Conservation (phyloP, 75 land plant species). For the Picea sitchensis region DNA sequence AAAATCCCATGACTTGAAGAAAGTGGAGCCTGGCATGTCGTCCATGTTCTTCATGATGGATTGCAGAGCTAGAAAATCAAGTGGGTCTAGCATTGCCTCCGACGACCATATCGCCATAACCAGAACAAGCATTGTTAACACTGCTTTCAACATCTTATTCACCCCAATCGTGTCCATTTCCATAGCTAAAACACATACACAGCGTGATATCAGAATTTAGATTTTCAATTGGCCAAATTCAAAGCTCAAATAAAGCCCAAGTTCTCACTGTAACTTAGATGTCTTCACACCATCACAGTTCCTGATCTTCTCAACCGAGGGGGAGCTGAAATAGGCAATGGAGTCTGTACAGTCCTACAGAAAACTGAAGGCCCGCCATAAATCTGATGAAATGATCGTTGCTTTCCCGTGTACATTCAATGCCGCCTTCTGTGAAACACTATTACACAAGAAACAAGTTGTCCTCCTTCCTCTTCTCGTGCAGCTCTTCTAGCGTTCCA, state of each 20-base stretch:
- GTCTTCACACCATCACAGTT: background rate
- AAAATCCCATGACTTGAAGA: constrained; percentile 59
- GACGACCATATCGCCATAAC: background rate
- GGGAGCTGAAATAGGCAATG: background rate
- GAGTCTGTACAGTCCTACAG: background rate
- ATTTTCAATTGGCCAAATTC: background rate
- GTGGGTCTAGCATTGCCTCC: constrained; percentile 31
- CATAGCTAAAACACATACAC: background rate
- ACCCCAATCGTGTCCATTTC: constrained; percentile 1
- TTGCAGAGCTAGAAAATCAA: constrained; percentile 54
- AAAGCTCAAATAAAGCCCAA: background rate
- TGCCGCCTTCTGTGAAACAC: background rate
- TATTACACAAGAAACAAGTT: background rate
- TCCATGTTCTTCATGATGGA: constrained; percentile 35
- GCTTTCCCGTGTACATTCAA: background rate
- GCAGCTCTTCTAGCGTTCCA: background rate
- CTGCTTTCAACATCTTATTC: background rate
- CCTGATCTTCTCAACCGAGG: background rate
- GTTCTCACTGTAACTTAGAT: background rate
- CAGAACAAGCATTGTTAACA: background rate
- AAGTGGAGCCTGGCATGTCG: constrained; percentile 48
- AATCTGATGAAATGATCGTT: background rate
- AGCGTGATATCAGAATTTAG: background rate
- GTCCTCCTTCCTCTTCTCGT: background rate
- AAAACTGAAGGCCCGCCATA: background rate